Conservation (phyloP, 2,329 filamentous ascomycete species). For the Trichoderma endophyticum region DNA sequence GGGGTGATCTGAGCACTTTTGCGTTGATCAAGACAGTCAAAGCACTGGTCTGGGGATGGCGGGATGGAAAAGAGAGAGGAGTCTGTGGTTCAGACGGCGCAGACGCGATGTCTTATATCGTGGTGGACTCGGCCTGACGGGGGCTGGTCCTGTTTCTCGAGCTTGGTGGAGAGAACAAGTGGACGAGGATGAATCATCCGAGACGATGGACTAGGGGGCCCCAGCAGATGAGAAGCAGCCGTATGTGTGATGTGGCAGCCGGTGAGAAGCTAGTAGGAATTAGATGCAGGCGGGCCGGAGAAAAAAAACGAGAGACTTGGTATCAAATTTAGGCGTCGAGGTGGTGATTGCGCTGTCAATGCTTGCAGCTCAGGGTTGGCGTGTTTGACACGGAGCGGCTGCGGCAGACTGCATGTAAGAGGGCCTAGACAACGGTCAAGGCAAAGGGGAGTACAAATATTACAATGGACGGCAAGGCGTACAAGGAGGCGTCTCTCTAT, state of each 20-base stretch:
- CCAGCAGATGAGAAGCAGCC: constrained; percentile 12
- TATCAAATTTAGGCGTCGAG: constrained; percentile 11
- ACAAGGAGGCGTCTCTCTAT: constrained; percentile 10
- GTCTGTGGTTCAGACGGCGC: constrained; percentile 11
- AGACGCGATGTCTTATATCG: constrained; percentile 19
- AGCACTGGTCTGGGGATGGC: not conserved
- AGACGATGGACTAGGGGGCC: not conserved
- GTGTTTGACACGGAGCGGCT: constrained; percentile 10
- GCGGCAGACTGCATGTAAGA: constrained; percentile 18
- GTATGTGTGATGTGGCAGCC: constrained; percentile 20
- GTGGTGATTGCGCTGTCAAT: constrained; percentile 16
- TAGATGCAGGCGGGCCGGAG: constrained; percentile 12
- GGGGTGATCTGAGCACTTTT: constrained; percentile 13
- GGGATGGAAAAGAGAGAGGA: not conserved
- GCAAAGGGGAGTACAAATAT: constrained; percentile 3
- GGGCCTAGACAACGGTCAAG: constrained; percentile 1
- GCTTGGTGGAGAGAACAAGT: not conserved
- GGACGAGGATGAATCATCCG: not conserved
- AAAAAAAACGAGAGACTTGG: not conserved
- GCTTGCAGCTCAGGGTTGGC: constrained; percentile 12
- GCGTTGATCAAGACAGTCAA: constrained; percentile 3
- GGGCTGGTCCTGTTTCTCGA: not conserved
- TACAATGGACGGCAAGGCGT: not conserved
- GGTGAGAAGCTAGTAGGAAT: constrained; percentile 11
- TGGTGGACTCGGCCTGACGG: constrained; percentile 10